phyloP scores from a whole-genome alignment of 2,329 filamentous ascomycete species.

The Colletotrichum sp. region DNA sequence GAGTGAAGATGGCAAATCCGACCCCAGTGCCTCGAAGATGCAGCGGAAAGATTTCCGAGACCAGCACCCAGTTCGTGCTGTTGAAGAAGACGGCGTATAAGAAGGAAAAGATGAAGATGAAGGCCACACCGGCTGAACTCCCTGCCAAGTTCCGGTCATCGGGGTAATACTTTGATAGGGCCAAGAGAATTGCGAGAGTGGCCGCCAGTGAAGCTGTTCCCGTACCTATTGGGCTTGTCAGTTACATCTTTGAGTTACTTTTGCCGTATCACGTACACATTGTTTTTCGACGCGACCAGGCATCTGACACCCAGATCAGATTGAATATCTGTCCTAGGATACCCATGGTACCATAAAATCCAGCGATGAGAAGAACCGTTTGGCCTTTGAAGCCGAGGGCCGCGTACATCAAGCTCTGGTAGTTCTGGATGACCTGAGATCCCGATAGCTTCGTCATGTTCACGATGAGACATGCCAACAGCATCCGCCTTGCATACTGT shows the following conservation, averaged over 20 bases:
- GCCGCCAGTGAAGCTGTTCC: not conserved
- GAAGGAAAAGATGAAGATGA: not conserved
- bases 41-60: not conserved
- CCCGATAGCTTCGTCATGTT: not conserved
- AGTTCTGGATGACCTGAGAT: not conserved
- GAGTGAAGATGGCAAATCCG: not conserved
- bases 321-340: not conserved
- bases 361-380: not conserved
- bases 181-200: not conserved
- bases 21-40: not conserved
- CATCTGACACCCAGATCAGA: not conserved
- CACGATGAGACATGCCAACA: not conserved
- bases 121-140: not conserved
- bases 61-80: not conserved
- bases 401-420: not conserved
- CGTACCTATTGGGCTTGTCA: not conserved
- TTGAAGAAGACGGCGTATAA: not conserved
- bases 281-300: not conserved
- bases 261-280: not conserved
- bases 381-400: not conserved
- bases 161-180: not conserved
- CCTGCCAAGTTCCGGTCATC: not conserved
- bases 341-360: not conserved
- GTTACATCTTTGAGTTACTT: fast-evolving
- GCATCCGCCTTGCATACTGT: not conserved